Conservation (phyloP, 805 yeast species). For the Saturnispora hagleri region DNA sequence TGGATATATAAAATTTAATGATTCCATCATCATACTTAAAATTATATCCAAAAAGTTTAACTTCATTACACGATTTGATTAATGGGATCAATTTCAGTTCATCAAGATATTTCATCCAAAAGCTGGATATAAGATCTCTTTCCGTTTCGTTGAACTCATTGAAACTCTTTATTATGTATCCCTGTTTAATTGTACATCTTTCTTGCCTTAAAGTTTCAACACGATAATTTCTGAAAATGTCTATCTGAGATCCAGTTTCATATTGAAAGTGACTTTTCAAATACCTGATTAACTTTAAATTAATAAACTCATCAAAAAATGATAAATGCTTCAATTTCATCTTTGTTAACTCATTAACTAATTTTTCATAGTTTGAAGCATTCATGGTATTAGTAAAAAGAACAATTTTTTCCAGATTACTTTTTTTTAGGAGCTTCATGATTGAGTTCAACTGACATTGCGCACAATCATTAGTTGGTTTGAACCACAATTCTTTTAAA, state of each 20-base stretch:
- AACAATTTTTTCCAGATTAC: conserved; percentile 8
- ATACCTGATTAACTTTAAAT: conserved; percentile 13
- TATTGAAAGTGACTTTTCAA: conserved; percentile 22
- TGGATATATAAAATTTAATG: conserved; percentile 17
- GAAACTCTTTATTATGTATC: conserved; percentile 15
- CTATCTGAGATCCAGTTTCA: conserved; percentile 16
- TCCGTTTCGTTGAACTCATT: conserved; percentile 15
- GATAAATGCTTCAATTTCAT: conserved; percentile 12
- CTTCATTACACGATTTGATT: neutral
- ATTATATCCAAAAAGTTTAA: conserved; percentile 22
- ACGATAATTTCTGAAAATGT: conserved; percentile 14
- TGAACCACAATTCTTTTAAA: conserved; percentile 16
- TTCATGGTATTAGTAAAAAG: conserved; percentile 17
- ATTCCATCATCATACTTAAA: conserved; percentile 15
- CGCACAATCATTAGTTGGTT: conserved; percentile 22
- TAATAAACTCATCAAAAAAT: conserved; percentile 19
- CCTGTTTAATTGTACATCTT: conserved; percentile 11
- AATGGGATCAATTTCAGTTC: conserved; percentile 11
- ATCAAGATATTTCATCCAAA: conserved; percentile 17
- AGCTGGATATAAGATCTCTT: conserved; percentile 16
- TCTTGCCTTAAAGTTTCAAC: conserved; percentile 17
- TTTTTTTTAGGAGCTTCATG: conserved; percentile 1
- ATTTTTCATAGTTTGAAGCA: conserved; percentile 7
- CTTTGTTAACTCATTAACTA: conserved; percentile 8
- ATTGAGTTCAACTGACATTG: conserved; percentile 20